Percentiles rank a stretch among this genome's conserved stretches.
Conservation (phyloP, 768 basidiomycete species). For the Russula olivacea region DNA sequence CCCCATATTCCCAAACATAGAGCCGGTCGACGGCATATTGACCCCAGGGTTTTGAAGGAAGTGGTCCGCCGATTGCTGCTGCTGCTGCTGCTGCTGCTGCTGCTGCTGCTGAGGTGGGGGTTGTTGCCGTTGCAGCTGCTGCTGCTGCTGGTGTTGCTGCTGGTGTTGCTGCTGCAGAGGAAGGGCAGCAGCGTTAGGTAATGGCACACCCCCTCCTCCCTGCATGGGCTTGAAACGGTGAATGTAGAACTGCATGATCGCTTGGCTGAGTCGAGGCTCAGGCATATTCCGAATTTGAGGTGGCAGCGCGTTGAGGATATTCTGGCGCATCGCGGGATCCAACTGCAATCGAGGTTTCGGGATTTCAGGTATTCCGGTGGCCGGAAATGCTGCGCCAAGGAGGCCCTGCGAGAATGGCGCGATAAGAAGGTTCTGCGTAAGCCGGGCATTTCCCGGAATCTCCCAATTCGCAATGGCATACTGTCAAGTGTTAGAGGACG, state of each 20-base stretch:
- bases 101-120: constrained; percentile 8
- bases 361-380: constrained; percentile 19
- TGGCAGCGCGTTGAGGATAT: constrained; percentile 10
- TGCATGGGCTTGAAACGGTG: constrained; percentile 8
- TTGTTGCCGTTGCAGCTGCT: constrained; percentile 16
- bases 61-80: constrained; percentile 8
- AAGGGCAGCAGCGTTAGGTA: neutral
- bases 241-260: constrained; percentile 7
- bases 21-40: constrained; percentile 1
- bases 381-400: constrained; percentile 20
- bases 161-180: constrained; percentile 2
- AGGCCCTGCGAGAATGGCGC: constrained; percentile 18
- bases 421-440: constrained; percentile 21
- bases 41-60: constrained; percentile 9
- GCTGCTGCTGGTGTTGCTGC: neutral
- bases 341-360: constrained; percentile 9
- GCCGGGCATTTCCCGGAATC: constrained; percentile 12
- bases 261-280: constrained; percentile 4
- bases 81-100: constrained; percentile 14
- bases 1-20: constrained; percentile 16
- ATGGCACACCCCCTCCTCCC: neutral
- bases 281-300: neutral
- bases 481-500: constrained; percentile 7
- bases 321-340: constrained; percentile 4
- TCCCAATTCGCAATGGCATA: constrained; percentile 24